These are phyloP conservation scores for Torulaspora maleeae DNA, from an alignment of 805 yeast genomes.

Conservation along the genomic window DNA sequence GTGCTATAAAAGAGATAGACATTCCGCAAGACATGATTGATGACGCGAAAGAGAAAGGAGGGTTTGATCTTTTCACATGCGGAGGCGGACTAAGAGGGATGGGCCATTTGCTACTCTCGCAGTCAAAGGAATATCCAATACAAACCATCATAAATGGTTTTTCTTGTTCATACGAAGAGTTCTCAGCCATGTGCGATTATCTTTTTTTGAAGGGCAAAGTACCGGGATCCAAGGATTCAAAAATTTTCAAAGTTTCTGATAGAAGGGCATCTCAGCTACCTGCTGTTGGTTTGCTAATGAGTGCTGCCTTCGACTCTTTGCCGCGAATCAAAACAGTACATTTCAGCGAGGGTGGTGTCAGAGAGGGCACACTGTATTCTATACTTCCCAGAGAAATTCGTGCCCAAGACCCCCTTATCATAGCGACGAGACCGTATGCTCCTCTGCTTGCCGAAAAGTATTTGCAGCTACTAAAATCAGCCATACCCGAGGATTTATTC, in stretches of 20 bases:
- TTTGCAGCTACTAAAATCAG: slow-evolving; percentile 47
- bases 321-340: slow-evolving; percentile 59
- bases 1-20: slow-evolving; percentile 47
- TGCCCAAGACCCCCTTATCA: slow-evolving; percentile 61
- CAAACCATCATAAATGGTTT: slow-evolving; percentile 68
- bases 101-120: slow-evolving; percentile 54
- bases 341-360: slow-evolving; percentile 71
- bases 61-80: slow-evolving; percentile 59
- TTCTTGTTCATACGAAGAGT: slow-evolving; percentile 51
- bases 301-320: slow-evolving; percentile 57
- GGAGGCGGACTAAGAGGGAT: slow-evolving; percentile 74
- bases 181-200: slow-evolving; percentile 48
- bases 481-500: slow-evolving; percentile 52
- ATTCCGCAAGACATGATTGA: slow-evolving; percentile 49
- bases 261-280: slow-evolving; percentile 64
- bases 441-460: slow-evolving; percentile 59
- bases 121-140: slow-evolving; percentile 56
- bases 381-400: slow-evolving; percentile 54
- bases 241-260: slow-evolving; percentile 60
- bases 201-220: slow-evolving; percentile 45
- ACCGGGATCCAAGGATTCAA: slow-evolving; percentile 41
- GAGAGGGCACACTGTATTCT: slow-evolving; percentile 70
- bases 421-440: slow-evolving; percentile 69
- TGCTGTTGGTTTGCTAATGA: slow-evolving; percentile 58
- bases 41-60: slow-evolving; percentile 52